Evolutionary conservation across 768 basidiomycete species (phyloP), one percentile per base, ranked within the genome.

Genomic region (Jaapia argillacea): DNA sequence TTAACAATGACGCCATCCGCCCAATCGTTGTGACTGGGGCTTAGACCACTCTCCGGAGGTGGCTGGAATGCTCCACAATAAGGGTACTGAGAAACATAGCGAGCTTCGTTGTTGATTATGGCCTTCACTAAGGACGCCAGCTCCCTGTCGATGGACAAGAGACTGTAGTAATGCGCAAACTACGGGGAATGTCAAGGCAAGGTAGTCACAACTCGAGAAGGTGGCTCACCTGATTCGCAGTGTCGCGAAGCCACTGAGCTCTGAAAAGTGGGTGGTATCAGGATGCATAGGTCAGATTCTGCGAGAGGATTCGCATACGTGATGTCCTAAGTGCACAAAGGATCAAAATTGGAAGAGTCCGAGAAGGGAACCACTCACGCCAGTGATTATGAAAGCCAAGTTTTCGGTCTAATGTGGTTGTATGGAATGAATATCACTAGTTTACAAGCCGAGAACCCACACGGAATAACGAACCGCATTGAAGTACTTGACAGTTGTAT

Each of bases 61-160:
- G 85, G 83, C 47, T 88, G 85, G 62, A 88, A 88, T 13, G 84
- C 69, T 31, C 85, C 82, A 52, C 85, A 87, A 58, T 88, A 87
- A 1, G 85, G 85, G 52, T 79, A 79, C 51, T 81, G 60, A 2
- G 78, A 67, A 18, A 85, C 77, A 60, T 82, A 86, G 24, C 76
- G 74, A 18, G 81, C 79, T 58, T 87, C 83, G 45, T 79, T 86
- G 54, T 86, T 85, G 52, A 88, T 85, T 36, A 87, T 79, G n/a
- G 81, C 85, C 54, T 80, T 85, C 36, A 85, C 78, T 3, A 87
- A 65, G 2, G 70, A 69, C 6, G 77, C 75, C 20, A 88, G 68
- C 14, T 77, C 63, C 5, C 58, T 59, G 57, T 88, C 85, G 10
- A 62, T 52, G 3, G 72, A 54, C 14, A 86, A 65, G 16, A 88